Percentiles rank a stretch among this genome's conserved stretches.
These are phyloP conservation scores for Rubroshorea leprosula DNA, from an alignment of 345 rosid species.

Conservation along the genomic window DNA sequence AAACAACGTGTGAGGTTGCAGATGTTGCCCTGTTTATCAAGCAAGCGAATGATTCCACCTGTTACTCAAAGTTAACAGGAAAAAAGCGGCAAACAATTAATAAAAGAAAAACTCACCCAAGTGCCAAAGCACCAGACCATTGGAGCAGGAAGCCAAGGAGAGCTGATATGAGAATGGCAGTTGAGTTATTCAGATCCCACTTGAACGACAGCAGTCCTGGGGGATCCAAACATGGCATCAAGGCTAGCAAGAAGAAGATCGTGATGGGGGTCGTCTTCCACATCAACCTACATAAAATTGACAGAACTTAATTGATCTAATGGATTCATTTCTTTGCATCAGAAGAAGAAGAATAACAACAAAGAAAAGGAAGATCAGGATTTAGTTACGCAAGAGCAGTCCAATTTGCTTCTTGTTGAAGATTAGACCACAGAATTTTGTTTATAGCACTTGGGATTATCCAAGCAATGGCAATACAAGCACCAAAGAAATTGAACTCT, in stretches of 20 bases:
- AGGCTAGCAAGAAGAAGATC: constrained; percentile 64
- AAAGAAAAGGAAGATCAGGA: neutral
- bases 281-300: constrained; percentile 60
- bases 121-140: constrained; percentile 96
- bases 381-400: constrained; percentile 78
- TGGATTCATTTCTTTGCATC: neutral
- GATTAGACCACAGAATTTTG: constrained; percentile 89
- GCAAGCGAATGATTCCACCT: neutral
- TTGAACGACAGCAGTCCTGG: constrained; percentile 73
- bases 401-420: constrained; percentile 90
- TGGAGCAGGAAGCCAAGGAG: constrained; percentile 89
- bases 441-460: constrained; percentile 85
- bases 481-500: constrained; percentile 76
- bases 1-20: constrained; percentile 86
- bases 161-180: constrained; percentile 66
- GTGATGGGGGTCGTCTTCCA: constrained; percentile 97
- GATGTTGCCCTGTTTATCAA: constrained; percentile 69
- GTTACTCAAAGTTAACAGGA: neutral
- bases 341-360: constrained; percentile 12
- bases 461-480: constrained; percentile 78
- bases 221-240: constrained; percentile 96
- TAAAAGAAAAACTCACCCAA: constrained; percentile 48
- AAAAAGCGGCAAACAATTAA: neutral
- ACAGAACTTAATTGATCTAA: neutral
- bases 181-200: constrained; percentile 68